phyloP scores from a whole-genome alignment of 2,329 filamentous ascomycete genomes.

The Exophiala sp. region DNA sequence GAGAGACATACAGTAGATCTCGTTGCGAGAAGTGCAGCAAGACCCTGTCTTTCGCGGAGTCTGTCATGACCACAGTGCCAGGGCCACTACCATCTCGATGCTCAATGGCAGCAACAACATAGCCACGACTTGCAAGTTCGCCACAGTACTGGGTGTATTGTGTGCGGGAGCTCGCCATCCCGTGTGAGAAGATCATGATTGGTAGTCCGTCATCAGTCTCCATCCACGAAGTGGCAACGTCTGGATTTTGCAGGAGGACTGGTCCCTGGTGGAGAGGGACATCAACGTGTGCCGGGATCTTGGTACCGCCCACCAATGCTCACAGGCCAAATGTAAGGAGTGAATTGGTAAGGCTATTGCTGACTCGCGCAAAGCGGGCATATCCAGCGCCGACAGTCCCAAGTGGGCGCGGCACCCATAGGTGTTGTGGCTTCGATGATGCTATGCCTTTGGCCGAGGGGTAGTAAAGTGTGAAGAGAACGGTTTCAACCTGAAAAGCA shows the following conservation, averaged over 20 bases:
- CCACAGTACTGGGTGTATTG: slow-evolving; percentile 28
- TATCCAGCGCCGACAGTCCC: slow-evolving; percentile 24
- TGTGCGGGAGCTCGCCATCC: slow-evolving; percentile 27
- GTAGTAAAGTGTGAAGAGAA: slow-evolving; percentile 30
- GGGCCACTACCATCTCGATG: slow-evolving; percentile 29
- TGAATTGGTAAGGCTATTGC: slow-evolving; percentile 26
- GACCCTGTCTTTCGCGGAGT: slow-evolving; percentile 1
- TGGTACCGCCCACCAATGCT: slow-evolving; percentile 22
- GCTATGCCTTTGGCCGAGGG: slow-evolving; percentile 18
- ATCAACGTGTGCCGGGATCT: slow-evolving; percentile 29
- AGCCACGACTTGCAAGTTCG: slow-evolving; percentile 26
- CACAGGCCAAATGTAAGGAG: slow-evolving; percentile 25
- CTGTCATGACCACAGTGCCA: slow-evolving; percentile 23
- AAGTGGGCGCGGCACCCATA: slow-evolving; percentile 27
- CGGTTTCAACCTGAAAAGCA: slow-evolving; percentile 27
- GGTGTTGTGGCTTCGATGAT: slow-evolving; percentile 24
- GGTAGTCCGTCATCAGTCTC: slow-evolving; percentile 22
- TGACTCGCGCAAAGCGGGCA: slow-evolving; percentile 26
- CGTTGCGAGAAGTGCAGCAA: slow-evolving; percentile 19
- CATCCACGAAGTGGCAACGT: neutral
- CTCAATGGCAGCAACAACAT: slow-evolving; percentile 27
- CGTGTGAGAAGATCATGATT: slow-evolving; percentile 28
- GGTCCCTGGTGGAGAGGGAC: slow-evolving; percentile 21
- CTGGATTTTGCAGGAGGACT: slow-evolving; percentile 7
- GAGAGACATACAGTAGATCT: slow-evolving; percentile 11